phyloP scores from a whole-genome alignment of 768 basidiomycete species.

The Leccinum pellstonianum region DNA sequence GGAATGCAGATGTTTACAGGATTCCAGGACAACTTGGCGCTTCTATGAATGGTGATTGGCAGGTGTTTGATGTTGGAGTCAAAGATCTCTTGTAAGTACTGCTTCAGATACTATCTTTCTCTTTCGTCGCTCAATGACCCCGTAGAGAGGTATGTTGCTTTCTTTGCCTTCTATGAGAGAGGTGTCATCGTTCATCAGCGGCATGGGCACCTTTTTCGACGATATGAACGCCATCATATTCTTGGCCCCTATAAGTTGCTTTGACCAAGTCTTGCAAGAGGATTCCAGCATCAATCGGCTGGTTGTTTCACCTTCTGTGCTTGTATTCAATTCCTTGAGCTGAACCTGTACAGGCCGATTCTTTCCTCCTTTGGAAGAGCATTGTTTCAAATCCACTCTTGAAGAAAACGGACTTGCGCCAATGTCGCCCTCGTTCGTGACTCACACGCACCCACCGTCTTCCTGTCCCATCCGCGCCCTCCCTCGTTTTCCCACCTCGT shows the following conservation, averaged over 20 bases:
- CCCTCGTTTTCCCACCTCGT: no score
- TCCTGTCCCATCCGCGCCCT: no score
- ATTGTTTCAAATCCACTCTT: slow-evolving; percentile 63
- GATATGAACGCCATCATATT: slow-evolving; percentile 77
- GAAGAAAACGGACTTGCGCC: slow-evolving; percentile 51
- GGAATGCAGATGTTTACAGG: slow-evolving; percentile 2
- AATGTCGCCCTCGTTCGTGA: no score
- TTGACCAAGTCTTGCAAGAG: slow-evolving; percentile 67
- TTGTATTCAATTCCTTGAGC: neutral
- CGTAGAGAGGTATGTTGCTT: slow-evolving; percentile 51
- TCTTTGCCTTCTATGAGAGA: neutral
- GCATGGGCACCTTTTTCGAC: slow-evolving; percentile 74
- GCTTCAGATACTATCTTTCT: slow-evolving; percentile 1
- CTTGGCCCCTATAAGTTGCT: slow-evolving; percentile 70
- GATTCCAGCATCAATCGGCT: slow-evolving; percentile 63
- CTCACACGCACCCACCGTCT: no score
- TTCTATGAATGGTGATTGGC: slow-evolving; percentile 65
- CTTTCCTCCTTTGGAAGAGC: slow-evolving; percentile 67
- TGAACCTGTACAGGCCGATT: slow-evolving; percentile 49
- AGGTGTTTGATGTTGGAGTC: slow-evolving; percentile 76
- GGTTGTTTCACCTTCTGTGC: slow-evolving; percentile 36
- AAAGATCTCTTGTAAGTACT: slow-evolving; percentile 59
- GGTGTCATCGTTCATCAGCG: slow-evolving; percentile 36
- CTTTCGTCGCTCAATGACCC: neutral
- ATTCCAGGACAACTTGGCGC: slow-evolving; percentile 39